Evolutionary conservation across 306 rosid species (phyloP).

Genomic region (Inga oerstediana): DNA sequence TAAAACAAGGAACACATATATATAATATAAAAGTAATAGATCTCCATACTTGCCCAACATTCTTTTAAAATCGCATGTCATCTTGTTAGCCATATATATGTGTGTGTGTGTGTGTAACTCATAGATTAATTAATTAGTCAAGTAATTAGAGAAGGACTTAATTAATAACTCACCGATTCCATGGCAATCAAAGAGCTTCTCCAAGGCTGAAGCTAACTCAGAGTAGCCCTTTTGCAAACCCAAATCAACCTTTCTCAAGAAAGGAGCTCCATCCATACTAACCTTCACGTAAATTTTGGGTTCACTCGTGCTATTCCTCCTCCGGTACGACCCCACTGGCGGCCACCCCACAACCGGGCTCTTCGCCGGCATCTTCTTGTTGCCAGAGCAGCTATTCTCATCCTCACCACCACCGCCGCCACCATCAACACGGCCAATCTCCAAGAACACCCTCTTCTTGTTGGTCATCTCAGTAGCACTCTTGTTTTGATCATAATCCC

Average conservation of each 20-base stretch:
- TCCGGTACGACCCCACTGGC: slow-evolving; percentile 75
- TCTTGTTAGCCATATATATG: neutral
- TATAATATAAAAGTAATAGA: neutral
- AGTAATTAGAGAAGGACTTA: neutral
- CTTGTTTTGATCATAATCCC: slow-evolving; percentile 13
- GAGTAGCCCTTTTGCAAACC: slow-evolving; percentile 54
- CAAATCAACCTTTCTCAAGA: slow-evolving; percentile 77
- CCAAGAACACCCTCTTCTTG: slow-evolving; percentile 63
- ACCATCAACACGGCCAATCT: slow-evolving; percentile 38
- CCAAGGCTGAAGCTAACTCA: slow-evolving; percentile 62
- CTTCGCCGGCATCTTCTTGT: slow-evolving; percentile 35
- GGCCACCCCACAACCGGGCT: slow-evolving; percentile 84
- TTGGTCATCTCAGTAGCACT: slow-evolving; percentile 40
- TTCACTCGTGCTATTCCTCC: slow-evolving; percentile 47
- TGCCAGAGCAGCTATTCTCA: slow-evolving; percentile 13
- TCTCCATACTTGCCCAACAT: no score
- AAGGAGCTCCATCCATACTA: slow-evolving; percentile 91
- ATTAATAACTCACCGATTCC: slow-evolving; percentile 49
- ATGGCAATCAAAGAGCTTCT: slow-evolving; percentile 61
- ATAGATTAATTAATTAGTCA: neutral
- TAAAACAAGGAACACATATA: neutral
- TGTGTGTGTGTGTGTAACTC: neutral
- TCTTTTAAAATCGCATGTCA: neutral
- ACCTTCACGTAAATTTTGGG: slow-evolving; percentile 73
- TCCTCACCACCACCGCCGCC: neutral